These are phyloP conservation scores for Ganoderma resinaceum DNA, from an alignment of 1,284 basidiomycete genomes.

Conservation along the genomic window DNA sequence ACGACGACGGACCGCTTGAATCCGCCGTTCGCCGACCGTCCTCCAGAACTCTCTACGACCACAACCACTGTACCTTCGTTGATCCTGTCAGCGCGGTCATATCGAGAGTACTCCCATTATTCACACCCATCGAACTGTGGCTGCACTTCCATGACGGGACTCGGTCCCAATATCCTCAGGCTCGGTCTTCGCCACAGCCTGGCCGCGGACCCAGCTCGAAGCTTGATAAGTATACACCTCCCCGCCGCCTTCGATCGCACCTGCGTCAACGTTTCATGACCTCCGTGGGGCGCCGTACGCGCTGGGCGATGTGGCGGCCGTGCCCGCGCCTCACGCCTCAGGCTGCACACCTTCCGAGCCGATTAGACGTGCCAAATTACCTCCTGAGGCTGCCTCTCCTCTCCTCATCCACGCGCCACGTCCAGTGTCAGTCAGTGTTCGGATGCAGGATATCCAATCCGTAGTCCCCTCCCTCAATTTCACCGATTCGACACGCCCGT, in stretches of 20 bases:
- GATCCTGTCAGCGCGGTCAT: slow-evolving; percentile 15
- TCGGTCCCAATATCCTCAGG: neutral
- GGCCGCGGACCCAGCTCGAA: slow-evolving; percentile 2
- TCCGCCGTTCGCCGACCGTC: slow-evolving; percentile 13
- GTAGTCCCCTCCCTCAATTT: neutral
- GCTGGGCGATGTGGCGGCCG: neutral
- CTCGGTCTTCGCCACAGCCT: neutral
- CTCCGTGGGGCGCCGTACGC: slow-evolving; percentile 1
- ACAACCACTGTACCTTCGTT: neutral
- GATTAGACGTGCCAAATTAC: slow-evolving; percentile 13
- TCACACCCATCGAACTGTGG: neutral
- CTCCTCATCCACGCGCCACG: slow-evolving; percentile 19
- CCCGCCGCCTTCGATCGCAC: slow-evolving; percentile 6
- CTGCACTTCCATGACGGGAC: neutral
- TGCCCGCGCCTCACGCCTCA: neutral
- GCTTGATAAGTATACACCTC: neutral
- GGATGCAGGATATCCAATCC: neutral
- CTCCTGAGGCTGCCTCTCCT: slow-evolving; percentile 9
- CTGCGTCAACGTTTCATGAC: slow-evolving; percentile 9
- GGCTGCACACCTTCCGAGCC: slow-evolving; percentile 15
- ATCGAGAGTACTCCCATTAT: slow-evolving; percentile 16
- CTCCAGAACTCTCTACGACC: slow-evolving; percentile 2
- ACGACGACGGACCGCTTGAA: neutral
- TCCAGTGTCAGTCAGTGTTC: slow-evolving; percentile 6
- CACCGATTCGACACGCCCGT: neutral